Evolutionary conservation across 352 stramenopile genomes (phyloP).

Genomic region (Phytophthora crassamura): DNA sequence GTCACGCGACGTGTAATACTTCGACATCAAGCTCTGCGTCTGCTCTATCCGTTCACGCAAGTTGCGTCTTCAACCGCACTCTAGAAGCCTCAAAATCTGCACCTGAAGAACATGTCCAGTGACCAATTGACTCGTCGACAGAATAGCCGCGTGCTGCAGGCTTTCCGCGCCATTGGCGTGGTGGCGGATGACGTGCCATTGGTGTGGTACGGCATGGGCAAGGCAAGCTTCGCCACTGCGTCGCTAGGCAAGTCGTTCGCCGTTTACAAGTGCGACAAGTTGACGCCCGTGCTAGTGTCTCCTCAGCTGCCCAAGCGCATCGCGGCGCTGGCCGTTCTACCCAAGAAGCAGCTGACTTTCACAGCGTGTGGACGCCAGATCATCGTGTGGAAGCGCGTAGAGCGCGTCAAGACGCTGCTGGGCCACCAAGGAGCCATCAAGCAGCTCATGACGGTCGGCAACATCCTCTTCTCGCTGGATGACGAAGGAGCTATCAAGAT

Average conservation of each 20-base stretch:
- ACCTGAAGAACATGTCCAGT: conserved; percentile 30
- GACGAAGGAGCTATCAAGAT: conserved; percentile 57
- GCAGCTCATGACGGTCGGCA: conserved; percentile 57
- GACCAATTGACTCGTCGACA: conserved; percentile 59
- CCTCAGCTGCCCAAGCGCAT: conserved; percentile 84
- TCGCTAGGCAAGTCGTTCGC: conserved; percentile 92
- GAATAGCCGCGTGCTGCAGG: conserved; percentile 82
- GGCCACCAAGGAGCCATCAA: conserved; percentile 70
- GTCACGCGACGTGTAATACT: neutral
- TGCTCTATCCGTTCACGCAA: conserved; percentile 10
- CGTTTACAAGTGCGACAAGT: conserved; percentile 92
- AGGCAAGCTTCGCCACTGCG: conserved; percentile 88
- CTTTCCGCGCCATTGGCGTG: conserved; percentile 91
- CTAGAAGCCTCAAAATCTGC: conserved; percentile 7
- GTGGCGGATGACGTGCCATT: conserved; percentile 90
- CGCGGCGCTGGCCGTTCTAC: conserved; percentile 58
- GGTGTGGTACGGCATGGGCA: conserved; percentile 87
- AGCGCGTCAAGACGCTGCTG: conserved; percentile 56
- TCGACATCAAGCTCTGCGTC: conserved; percentile 8
- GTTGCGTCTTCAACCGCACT: conserved; percentile 9
- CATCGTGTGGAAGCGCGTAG: conserved; percentile 75
- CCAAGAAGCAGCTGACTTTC: conserved; percentile 82
- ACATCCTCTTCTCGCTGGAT: conserved; percentile 78
- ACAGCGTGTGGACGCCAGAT: conserved; percentile 77
- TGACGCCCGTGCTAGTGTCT: conserved; percentile 87